Conservation (phyloP, 441 rosid genomes). For the Gossypium schwendimanii region DNA sequence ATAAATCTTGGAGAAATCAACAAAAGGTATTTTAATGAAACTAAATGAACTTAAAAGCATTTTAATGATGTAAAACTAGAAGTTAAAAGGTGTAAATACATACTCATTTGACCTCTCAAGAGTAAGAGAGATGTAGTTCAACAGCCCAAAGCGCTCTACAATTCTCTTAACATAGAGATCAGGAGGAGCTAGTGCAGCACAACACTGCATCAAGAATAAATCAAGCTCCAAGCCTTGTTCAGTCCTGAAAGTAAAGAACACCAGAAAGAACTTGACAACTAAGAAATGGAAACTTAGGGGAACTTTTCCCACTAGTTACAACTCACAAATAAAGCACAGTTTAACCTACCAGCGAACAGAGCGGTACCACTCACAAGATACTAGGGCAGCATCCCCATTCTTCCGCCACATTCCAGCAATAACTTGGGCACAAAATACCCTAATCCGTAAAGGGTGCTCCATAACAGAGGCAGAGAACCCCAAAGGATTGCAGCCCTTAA, state of each 20-base stretch:
- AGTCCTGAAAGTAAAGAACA: slow-evolving; percentile 55
- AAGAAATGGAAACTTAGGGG: not conserved
- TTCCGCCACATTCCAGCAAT: slow-evolving; percentile 96
- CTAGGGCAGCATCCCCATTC: slow-evolving; percentile 78
- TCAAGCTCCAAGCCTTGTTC: slow-evolving; percentile 94
- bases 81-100: slow-evolving; percentile 19
- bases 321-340: slow-evolving; percentile 9
- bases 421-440: slow-evolving; percentile 93
- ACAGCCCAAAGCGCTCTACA: slow-evolving; percentile 78
- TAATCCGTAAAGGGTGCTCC: slow-evolving; percentile 90
- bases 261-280: slow-evolving; percentile 11
- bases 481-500: slow-evolving; percentile 56
- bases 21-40: not conserved
- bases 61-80: not conserved
- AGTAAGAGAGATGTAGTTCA: slow-evolving; percentile 54
- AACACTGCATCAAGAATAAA: slow-evolving; percentile 93
- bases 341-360: slow-evolving; percentile 72
- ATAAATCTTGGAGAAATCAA: not conserved
- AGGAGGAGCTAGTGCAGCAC: slow-evolving; percentile 96
- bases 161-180: slow-evolving; percentile 69
- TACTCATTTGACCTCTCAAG: slow-evolving; percentile 62
- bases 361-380: slow-evolving; percentile 80
- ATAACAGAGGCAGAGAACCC: slow-evolving; percentile 83
- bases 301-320: not conserved
- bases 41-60: not conserved